Evolutionary conservation across 2,329 filamentous ascomycete genomes (phyloP).

Genomic region (Fusarium luffae): DNA sequence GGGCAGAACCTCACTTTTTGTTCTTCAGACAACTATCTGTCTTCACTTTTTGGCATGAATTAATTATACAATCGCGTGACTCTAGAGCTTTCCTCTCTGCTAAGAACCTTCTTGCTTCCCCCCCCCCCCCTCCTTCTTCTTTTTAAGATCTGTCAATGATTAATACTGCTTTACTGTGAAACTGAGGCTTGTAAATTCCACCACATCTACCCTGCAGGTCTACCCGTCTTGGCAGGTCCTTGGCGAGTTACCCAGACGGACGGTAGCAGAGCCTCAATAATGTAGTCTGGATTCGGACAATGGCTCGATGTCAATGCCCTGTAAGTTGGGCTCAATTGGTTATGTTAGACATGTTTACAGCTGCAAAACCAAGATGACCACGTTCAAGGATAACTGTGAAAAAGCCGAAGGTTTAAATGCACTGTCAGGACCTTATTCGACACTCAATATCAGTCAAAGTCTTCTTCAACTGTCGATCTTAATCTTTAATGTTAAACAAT

Average conservation of each 20-base stretch:
- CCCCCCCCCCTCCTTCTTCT: too few species aligned
- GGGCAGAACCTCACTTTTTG: not conserved
- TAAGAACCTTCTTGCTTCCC: too few species aligned
- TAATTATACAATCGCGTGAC: too few species aligned
- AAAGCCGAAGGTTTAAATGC: not conserved
- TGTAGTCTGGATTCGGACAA: not conserved
- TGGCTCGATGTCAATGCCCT: not conserved
- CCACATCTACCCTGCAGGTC: not conserved
- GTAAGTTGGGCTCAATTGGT: not conserved
- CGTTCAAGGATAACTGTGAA: rapidly evolving
- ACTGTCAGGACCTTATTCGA: not conserved
- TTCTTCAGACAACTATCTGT: not conserved
- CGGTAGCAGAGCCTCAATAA: constrained; percentile 14
- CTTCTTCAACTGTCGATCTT: too few species aligned
- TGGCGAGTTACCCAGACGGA: not conserved
- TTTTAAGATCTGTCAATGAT: not conserved
- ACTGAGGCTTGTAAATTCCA: not conserved
- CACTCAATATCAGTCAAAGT: rapidly evolving
- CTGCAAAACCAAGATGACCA: rapidly evolving
- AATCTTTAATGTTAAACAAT: not conserved
- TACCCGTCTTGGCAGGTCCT: constrained; percentile 19
- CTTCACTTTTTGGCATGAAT: not conserved
- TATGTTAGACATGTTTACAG: not conserved
- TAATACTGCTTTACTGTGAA: too few species aligned
- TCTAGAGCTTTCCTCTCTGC: too few species aligned